Conservation (phyloP, 31 red algal genomes). For the Odonthalia washingtoniensis region DNA sequence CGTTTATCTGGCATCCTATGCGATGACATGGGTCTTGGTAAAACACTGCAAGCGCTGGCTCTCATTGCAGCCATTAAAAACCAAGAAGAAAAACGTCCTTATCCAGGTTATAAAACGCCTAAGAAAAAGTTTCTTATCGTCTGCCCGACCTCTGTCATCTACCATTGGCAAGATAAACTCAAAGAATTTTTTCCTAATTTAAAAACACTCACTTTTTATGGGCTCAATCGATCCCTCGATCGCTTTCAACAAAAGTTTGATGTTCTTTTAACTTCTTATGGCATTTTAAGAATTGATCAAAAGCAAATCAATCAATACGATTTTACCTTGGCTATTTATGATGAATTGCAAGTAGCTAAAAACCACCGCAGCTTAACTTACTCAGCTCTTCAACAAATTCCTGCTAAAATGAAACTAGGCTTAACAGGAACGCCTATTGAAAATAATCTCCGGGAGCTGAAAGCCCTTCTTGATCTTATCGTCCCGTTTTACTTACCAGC, state of each 20-base stretch:
- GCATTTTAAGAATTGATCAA: conserved; percentile 87
- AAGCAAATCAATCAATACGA: conserved; percentile 64
- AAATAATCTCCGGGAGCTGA: conserved; percentile 93
- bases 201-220: too few relatives aligned
- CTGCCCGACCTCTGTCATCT: conserved; percentile 83
- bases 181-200: conserved; percentile 46
- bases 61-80: conserved; percentile 62
- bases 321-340: conserved; percentile 90
- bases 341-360: conserved; percentile 95
- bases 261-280: conserved; percentile 92
- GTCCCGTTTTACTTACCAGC: not conserved
- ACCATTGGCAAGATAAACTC: conserved; percentile 90
- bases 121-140: conserved; percentile 90
- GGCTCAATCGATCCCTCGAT: conserved; percentile 61
- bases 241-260: conserved; percentile 62
- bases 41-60: conserved; percentile 95
- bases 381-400: conserved; percentile 68
- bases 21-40: conserved; percentile 99
- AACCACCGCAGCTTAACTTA: conserved; percentile 90
- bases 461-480: conserved; percentile 61
- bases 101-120: conserved; percentile 38
- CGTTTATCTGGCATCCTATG: conserved; percentile 87
- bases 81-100: too few relatives aligned
- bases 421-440: conserved; percentile 97
- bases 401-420: conserved; percentile 78